phyloP scores from a whole-genome alignment of 306 rosid genomes.

The Rosa rugosa region DNA sequence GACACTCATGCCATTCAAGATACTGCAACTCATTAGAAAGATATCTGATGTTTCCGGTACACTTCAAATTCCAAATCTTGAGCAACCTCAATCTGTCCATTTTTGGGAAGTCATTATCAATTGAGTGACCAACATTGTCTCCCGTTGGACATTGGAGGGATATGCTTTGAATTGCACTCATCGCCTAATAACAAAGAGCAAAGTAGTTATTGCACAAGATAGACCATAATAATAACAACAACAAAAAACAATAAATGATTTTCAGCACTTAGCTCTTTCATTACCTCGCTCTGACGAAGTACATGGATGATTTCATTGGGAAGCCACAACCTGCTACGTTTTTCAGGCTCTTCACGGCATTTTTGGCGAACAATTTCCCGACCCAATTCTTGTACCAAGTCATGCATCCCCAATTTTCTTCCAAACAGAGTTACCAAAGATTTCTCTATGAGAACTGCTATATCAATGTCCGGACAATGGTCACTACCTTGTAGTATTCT shows the following conservation, averaged over 20 bases:
- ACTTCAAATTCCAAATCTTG: background rate
- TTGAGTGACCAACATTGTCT: background rate
- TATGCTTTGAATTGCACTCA: background rate
- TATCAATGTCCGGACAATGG: too few species aligned
- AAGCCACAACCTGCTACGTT: constrained; percentile 15
- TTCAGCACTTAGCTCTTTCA: too few species aligned
- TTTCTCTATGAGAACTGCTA: constrained; percentile 6
- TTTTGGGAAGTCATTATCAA: background rate
- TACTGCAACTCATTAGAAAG: background rate
- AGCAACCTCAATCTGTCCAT: background rate
- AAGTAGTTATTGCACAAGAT: background rate
- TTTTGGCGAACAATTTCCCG: background rate
- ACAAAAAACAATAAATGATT: background rate
- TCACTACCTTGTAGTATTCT: too few species aligned
- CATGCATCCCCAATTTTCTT: constrained; percentile 19
- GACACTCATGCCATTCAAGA: background rate
- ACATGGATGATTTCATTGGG: background rate
- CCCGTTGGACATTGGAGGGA: background rate
- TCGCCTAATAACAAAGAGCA: background rate
- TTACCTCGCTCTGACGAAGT: background rate
- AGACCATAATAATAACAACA: too few species aligned
- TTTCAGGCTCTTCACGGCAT: background rate
- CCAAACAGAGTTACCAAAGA: constrained; percentile 5
- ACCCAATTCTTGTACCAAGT: background rate
- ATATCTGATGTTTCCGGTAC: background rate